Conservation (phyloP, 108 stramenopile genomes). For the Nannochloropsis salina region DNA sequence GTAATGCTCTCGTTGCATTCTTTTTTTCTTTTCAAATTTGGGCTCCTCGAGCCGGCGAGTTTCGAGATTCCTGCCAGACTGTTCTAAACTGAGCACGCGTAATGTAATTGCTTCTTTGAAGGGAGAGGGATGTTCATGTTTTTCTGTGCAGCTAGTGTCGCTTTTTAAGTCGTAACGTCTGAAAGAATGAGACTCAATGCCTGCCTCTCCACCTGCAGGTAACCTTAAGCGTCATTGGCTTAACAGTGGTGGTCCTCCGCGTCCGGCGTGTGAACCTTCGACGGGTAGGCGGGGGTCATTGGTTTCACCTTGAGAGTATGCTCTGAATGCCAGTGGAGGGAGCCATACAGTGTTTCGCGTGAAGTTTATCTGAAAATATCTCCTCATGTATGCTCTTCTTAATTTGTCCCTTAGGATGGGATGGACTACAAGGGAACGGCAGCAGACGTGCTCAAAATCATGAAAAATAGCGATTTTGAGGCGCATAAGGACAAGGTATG, state of each 20-base stretch:
- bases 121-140: background rate
- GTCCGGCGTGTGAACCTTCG: background rate
- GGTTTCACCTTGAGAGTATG: too few species aligned
- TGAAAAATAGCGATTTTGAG: conserved; percentile 15
- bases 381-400: too few species aligned
- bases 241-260: background rate
- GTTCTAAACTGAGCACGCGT: background rate
- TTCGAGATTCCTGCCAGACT: background rate
- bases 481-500: background rate
- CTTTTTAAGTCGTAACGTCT: background rate
- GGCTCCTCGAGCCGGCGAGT: background rate
- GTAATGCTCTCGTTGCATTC: background rate
- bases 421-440: too few species aligned
- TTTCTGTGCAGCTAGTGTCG: background rate
- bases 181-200: background rate
- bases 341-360: too few species aligned
- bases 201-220: background rate
- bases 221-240: background rate
- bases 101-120: background rate
- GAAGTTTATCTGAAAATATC: too few species aligned
- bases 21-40: background rate
- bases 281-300: background rate
- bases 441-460: background rate
- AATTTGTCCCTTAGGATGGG: too few species aligned
- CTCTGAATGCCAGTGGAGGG: too few species aligned